phyloP scores from a whole-genome alignment of 208 protist genomes.

The Acanthamoeba sp. region DNA sequence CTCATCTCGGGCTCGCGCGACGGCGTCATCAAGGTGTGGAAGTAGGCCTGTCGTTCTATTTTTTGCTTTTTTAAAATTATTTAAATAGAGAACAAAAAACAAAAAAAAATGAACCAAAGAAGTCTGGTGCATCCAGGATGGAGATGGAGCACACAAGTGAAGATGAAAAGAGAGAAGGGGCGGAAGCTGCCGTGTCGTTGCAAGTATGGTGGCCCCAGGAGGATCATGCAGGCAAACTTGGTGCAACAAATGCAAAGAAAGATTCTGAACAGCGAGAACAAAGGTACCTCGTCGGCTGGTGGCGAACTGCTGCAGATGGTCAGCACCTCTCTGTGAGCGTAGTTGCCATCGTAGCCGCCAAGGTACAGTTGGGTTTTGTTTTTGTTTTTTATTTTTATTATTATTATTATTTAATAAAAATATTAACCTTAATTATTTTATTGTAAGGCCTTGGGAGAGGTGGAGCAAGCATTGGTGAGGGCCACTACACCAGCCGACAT shows the following conservation, averaged over 20 bases:
- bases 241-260: not conserved
- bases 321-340: not conserved
- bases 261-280: not conserved
- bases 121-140: too few species aligned
- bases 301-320: not conserved
- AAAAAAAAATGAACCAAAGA: too few species aligned
- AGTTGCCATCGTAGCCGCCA: not conserved
- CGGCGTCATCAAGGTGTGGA: conserved; percentile 86
- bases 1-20: conserved; percentile 82
- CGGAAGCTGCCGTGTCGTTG: not conserved
- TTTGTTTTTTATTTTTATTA: not conserved
- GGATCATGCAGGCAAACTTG: not conserved
- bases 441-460: not conserved
- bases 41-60: conserved; percentile 25
- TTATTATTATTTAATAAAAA: not conserved
- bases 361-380: not conserved
- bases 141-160: not conserved
- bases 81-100: not conserved
- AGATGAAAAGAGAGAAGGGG: not conserved
- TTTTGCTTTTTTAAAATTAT: not conserved
- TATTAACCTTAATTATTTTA: not conserved
- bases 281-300: conserved; percentile 9
- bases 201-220: not conserved
- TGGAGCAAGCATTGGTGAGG: not conserved
- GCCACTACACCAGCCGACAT: not conserved